These are phyloP conservation scores for Pistacia vera DNA, from an alignment of 345 rosid genomes.

Conservation along the genomic window DNA sequence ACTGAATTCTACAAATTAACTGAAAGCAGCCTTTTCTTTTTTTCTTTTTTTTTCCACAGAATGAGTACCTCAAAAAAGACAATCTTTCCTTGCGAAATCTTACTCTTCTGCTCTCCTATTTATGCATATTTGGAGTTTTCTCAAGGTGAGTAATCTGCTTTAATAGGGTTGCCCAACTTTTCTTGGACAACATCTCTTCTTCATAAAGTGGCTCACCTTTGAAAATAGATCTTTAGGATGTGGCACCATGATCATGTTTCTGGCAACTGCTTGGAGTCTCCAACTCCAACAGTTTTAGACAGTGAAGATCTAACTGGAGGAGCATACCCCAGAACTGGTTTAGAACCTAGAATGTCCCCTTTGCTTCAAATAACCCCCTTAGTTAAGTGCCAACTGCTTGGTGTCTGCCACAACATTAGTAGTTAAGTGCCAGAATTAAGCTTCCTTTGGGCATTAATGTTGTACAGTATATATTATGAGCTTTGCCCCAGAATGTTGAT, in stretches of 20 bases:
- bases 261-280: not conserved
- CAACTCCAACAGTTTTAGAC: not conserved
- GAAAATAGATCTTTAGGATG: not conserved
- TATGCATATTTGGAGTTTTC: conserved; percentile 82
- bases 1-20: not conserved
- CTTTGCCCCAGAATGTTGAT: not conserved
- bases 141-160: conserved; percentile 57
- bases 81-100: conserved; percentile 78
- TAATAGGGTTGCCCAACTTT: conserved; percentile 15
- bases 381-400: not conserved
- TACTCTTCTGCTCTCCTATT: conserved; percentile 75
- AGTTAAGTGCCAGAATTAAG: not conserved
- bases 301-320: not conserved
- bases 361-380: not conserved
- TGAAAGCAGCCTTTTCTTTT: not conserved
- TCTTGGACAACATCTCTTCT: not conserved
- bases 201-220: not conserved
- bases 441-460: not conserved
- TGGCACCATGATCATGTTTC: not conserved
- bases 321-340: not conserved
- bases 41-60: conserved; percentile 44
- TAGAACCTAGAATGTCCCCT: not conserved
- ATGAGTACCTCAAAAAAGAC: conserved; percentile 76
- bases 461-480: not conserved
- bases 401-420: not conserved